These are phyloP conservation scores for Solanum etuberosum DNA, from an alignment of 257 asterid species.

Conservation along the genomic window DNA sequence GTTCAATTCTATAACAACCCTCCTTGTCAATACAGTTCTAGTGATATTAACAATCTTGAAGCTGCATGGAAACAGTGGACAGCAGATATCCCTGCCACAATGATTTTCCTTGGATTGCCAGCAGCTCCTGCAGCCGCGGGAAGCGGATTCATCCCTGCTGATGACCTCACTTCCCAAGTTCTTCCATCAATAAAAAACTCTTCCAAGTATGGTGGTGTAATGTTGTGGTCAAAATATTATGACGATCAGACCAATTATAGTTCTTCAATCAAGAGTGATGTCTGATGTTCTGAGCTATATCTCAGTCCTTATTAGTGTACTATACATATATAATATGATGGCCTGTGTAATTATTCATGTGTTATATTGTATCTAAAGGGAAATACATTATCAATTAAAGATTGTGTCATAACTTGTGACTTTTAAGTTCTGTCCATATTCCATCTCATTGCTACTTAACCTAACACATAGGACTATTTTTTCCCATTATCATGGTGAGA, in stretches of 20 bases:
- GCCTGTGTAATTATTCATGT: background rate
- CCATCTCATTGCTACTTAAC: background rate
- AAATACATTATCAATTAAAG: background rate
- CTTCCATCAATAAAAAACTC: background rate
- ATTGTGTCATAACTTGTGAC: background rate
- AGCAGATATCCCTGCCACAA: background rate
- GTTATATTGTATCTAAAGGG: background rate
- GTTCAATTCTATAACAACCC: background rate
- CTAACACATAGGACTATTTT: background rate
- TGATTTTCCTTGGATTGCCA: slow-evolving; percentile 1
- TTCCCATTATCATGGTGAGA: background rate
- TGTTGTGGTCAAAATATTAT: slow-evolving; percentile 1
- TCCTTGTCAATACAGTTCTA: background rate
- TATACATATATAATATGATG: background rate
- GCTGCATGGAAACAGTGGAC: background rate
- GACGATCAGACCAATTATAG: background rate
- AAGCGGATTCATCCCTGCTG: background rate
- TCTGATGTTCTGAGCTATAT: background rate
- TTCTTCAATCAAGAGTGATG: background rate
- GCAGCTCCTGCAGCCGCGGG: slow-evolving; percentile 1
- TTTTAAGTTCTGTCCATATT: background rate
- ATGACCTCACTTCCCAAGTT: background rate
- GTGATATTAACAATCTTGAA: background rate
- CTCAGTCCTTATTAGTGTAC: background rate
- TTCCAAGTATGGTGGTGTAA: background rate